These are phyloP conservation scores for Tausonia pullulans DNA, from an alignment of 1,284 basidiomycete species.

Conservation along the genomic window DNA sequence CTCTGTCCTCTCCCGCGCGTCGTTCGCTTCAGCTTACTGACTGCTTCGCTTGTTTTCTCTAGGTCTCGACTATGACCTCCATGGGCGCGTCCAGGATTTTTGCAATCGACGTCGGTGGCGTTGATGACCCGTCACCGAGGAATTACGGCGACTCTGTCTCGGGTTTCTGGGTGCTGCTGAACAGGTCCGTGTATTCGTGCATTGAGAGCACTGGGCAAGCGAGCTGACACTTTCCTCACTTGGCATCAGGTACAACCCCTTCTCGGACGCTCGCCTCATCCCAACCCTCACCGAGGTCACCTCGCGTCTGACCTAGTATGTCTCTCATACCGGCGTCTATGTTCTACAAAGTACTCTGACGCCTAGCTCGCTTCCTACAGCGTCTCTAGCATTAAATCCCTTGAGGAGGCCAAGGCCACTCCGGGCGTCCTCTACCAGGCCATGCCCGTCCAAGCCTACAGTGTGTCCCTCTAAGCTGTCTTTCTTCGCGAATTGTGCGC, in stretches of 20 bases:
- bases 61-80: constrained; percentile 82
- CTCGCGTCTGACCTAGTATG: constrained; percentile 86
- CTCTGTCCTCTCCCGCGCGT: constrained; percentile 7
- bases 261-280: constrained; percentile 65
- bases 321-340: constrained; percentile 9
- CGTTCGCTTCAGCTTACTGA: neutral
- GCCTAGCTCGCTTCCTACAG: constrained; percentile 36
- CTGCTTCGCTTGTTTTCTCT: constrained; percentile 18
- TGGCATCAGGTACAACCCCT: constrained; percentile 52
- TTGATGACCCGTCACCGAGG: constrained; percentile 90
- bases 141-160: constrained; percentile 92
- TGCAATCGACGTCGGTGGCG: constrained; percentile 87
- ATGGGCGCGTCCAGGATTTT: constrained; percentile 90
- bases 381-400: constrained; percentile 86
- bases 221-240: neutral
- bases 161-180: constrained; percentile 92
- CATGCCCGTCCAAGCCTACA: constrained; percentile 68
- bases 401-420: constrained; percentile 85
- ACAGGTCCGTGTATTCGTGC: constrained; percentile 49
- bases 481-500: neutral
- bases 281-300: constrained; percentile 96
- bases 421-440: constrained; percentile 83
- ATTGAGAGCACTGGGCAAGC: neutral
- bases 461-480: neutral
- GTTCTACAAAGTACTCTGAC: neutral